phyloP scores from a whole-genome alignment of 108 stramenopile species.

The Nitzschia palea region DNA sequence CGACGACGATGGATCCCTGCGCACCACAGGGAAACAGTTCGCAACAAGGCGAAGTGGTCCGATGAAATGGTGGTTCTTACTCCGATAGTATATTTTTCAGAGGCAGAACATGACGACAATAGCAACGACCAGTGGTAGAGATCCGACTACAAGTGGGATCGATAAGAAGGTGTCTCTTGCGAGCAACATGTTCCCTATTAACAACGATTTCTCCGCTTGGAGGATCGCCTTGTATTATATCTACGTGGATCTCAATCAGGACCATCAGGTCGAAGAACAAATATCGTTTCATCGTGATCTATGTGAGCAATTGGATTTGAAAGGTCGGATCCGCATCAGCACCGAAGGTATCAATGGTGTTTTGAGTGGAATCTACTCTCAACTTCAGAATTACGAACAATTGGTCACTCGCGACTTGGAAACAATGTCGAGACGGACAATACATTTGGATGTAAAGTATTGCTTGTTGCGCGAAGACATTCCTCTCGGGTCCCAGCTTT shows the following conservation, averaged over 20 bases:
- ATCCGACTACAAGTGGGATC: background rate
- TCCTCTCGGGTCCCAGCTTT: constrained; percentile 57
- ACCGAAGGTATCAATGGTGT: constrained; percentile 86
- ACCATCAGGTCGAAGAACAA: constrained; percentile 32
- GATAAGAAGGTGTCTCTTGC: background rate
- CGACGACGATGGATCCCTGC: background rate
- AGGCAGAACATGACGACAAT: background rate
- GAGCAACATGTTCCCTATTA: background rate
- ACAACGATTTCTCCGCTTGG: background rate
- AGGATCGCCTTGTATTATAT: constrained; percentile 74
- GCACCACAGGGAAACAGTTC: background rate
- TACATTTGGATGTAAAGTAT: constrained; percentile 72
- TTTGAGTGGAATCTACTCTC: constrained; percentile 43
- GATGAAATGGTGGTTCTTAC: background rate
- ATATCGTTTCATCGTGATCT: constrained; percentile 45
- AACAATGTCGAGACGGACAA: background rate
- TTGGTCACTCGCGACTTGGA: constrained; percentile 36
- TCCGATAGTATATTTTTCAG: background rate
- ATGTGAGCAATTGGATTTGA: constrained; percentile 41
- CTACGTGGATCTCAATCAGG: constrained; percentile 43
- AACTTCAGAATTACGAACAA: constrained; percentile 52
- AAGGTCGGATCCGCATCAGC: constrained; percentile 71
- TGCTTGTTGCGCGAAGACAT: constrained; percentile 67
- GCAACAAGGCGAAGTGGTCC: background rate
- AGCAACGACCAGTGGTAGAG: background rate